Base-by-base conservation (phyloP, 805 yeast genomes). In the Candida krabiensis region DNA sequence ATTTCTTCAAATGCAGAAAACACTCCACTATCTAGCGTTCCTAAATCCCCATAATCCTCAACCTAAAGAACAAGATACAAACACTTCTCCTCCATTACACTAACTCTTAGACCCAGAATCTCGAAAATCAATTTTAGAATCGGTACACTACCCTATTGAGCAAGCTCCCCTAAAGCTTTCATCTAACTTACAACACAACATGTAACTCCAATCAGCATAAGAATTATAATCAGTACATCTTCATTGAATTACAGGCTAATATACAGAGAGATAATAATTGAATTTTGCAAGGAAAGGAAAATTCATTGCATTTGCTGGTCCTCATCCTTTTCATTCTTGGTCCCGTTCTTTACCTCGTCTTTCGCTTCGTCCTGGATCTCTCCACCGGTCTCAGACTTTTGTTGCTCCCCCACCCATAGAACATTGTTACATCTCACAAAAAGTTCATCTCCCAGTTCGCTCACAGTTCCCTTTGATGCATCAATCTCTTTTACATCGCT, bases 391-490 rank as follows among this genome's bases (percentile, higher is more conserved):
- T 35, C 44, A 15, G 41, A 30, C 61, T 41, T 68, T 73, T 39
- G 77, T 65, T 56, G 65, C 43, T 73, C 77, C 34, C 84, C 72
- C 16, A 85, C 67, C 78, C 86, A 88, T 31, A 90, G 69, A 1
- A 90, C 96, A 50, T 91, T 90, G 58, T 90, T 90, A 61, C 98
- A 90, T 56, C 98, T 71, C 40, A 90, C 82, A 55, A 91, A 84
- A 16, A 91, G 68, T 50, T 90, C 96, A 16, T 56, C 58, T 4
- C 59, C 57, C 8, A 64, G 41, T 3, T 44, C 49, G 4, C 55
- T 54, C 35, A 15, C 44, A 27, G 47, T 43, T 5, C 63, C 60
- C 77, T 33, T 65, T 69, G 26, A 75, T 72, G 41, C 69, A 30
- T 60, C 63, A 12, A 58, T 46, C 53, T 76, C 82, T 19, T 48